phyloP scores from a whole-genome alignment of 805 yeast species.

The Schwanniomyces pseudopolymorphus region DNA sequence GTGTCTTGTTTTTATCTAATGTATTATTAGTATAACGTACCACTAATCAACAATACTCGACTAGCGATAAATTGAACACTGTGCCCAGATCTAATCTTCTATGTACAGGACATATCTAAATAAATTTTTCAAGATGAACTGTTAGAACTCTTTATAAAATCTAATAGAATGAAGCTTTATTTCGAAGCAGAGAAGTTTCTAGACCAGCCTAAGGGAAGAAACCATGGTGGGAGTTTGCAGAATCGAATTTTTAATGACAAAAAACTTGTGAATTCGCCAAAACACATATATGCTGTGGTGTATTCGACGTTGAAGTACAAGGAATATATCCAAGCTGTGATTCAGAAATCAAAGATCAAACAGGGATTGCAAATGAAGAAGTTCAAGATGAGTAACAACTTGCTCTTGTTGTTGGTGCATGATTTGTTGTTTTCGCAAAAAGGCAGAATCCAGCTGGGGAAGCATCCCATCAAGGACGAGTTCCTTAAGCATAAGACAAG shows the following conservation, averaged over 20 bases:
- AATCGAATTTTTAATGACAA: constrained; percentile 38
- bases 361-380: constrained; percentile 45
- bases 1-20: not conserved
- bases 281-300: constrained; percentile 83
- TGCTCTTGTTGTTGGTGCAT: constrained; percentile 70
- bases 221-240: constrained; percentile 29
- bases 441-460: constrained; percentile 86
- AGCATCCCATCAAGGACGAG: constrained; percentile 81
- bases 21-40: not conserved
- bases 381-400: constrained; percentile 46
- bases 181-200: constrained; percentile 44
- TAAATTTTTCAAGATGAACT: constrained; percentile 2
- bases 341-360: constrained; percentile 68
- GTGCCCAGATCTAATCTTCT: not conserved
- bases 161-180: constrained; percentile 35
- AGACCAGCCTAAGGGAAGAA: constrained; percentile 20
- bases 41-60: not conserved
- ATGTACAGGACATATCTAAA: not conserved
- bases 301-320: constrained; percentile 73
- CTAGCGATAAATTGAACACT: not conserved
- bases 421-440: constrained; percentile 74
- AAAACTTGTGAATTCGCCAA: constrained; percentile 54
- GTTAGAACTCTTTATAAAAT: not conserved
- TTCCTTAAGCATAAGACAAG: constrained; percentile 77
- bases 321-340: constrained; percentile 58